Evolutionary conservation across 1,139 yeast genomes (phyloP).

Genomic region (Blastobotrys malaysiensis): DNA sequence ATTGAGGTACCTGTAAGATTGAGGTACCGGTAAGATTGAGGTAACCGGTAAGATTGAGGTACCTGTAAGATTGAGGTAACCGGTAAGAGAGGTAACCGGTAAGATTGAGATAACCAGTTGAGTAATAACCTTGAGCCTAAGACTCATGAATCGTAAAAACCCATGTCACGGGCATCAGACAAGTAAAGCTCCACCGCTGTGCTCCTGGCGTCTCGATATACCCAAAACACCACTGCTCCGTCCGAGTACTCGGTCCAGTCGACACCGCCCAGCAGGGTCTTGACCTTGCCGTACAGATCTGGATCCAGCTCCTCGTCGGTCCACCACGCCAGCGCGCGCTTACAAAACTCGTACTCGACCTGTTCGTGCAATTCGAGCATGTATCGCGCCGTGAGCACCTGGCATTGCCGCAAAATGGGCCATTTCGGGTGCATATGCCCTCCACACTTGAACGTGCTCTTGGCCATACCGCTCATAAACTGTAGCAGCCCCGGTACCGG

Average conservation of each 20-base stretch:
- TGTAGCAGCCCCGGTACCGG: constrained; percentile 23
- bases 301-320: constrained; percentile 17
- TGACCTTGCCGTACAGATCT: constrained; percentile 13
- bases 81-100: neutral
- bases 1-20: too few species aligned
- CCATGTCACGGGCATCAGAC: constrained; percentile 9
- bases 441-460: constrained; percentile 20
- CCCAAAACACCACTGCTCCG: constrained; percentile 23
- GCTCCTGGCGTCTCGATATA: constrained; percentile 19
- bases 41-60: too few species aligned
- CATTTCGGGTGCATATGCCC: constrained; percentile 17
- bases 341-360: constrained; percentile 20
- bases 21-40: too few species aligned
- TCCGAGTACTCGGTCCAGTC: constrained; percentile 22
- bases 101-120: too few species aligned
- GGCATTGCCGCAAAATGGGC: constrained; percentile 18
- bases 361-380: constrained; percentile 16
- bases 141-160: neutral
- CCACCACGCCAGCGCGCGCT: constrained; percentile 19
- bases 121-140: too few species aligned
- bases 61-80: too few species aligned
- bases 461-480: constrained; percentile 22
- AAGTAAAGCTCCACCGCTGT: constrained; percentile 19
- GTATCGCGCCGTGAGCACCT: constrained; percentile 16
- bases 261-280: constrained; percentile 13